Evolutionary conservation across 2,329 filamentous ascomycete genomes (phyloP).

Genomic region (Fusarium mundagurra): DNA sequence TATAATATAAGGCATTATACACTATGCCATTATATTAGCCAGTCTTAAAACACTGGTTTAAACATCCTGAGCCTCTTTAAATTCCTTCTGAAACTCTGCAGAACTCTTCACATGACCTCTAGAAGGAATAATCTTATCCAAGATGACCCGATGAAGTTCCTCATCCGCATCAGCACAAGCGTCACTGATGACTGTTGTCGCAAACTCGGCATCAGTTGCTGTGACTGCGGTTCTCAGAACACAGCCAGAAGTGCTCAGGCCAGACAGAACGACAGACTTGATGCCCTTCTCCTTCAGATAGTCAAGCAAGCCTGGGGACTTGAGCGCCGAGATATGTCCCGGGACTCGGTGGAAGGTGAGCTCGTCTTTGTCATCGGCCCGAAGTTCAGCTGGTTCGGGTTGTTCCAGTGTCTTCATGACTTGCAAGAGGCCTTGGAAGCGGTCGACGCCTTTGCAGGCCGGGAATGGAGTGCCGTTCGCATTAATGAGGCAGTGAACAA

Average conservation of each 20-base stretch:
- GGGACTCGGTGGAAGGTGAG: neutral
- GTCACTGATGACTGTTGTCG: neutral
- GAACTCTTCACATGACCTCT: neutral
- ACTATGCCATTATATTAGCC: too few species aligned
- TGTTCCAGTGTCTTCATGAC: neutral
- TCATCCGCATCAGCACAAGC: neutral
- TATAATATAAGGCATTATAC: too few species aligned
- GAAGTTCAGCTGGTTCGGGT: slow-evolving; percentile 1
- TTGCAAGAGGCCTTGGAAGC: neutral
- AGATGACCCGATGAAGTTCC: neutral
- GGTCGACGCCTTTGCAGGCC: neutral
- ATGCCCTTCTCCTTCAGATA: neutral
- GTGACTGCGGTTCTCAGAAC: neutral
- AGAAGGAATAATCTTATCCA: neutral
- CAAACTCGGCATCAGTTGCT: slow-evolving; percentile 1
- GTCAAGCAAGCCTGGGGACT: neutral
- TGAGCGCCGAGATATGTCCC: neutral
- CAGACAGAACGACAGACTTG: neutral
- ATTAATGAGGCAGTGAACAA: slow-evolving; percentile 7
- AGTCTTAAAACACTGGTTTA: neutral
- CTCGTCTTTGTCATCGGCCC: neutral
- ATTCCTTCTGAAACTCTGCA: neutral
- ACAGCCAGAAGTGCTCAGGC: slow-evolving; percentile 3
- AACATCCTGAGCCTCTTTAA: neutral
- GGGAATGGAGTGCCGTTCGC: neutral